Evolutionary conservation across 805 yeast species (phyloP), one percentile per base, ranked within the genome.

Genomic region (Metschnikowia similis): DNA sequence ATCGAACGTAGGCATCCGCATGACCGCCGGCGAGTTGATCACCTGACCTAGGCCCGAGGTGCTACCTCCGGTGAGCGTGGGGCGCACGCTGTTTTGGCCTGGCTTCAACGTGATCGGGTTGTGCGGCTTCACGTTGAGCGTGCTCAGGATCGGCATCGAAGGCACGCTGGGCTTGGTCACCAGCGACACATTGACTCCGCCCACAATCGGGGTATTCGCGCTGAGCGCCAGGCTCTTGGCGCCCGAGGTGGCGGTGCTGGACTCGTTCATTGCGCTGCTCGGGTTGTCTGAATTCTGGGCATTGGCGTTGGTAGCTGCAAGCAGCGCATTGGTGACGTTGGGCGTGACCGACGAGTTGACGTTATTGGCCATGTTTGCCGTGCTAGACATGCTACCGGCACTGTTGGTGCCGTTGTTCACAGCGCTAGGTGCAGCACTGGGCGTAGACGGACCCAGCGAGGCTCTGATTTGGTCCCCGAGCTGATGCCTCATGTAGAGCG

Each of bases 21-120:
- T 72, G 47, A 84, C 62, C 0, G 87, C 88, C 0, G 97, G 97
- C 1, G 90, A 81, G 13, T 88, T 82, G 49, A 91, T 67, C 16
- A 69, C 59, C 31, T 28, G 87, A 76, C 57, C 96, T 75, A 49
- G 85, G 71, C 68, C 82, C 71, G 85, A 77, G 1, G 96, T 94
- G 49, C 83, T 80, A 9, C 97, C 97, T 36, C 90, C 94, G 28
- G 89, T 77, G 45, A 89, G 70, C 6, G 96, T 84, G 11, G 99
- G 96, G 52, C 97, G 77, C 40, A 63, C 56, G 44, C 60, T 62
- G 47, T 68, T 67, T 13, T 65, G 64, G 54, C 80, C 81, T 30
- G 84, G 83, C 53, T 83, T 81, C 56, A 84, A 74, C 1, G 82
- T 69, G 5, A 83, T 84, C 0, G 96, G 83, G 9, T 75, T 74